Evolutionary conservation across 1,284 basidiomycete genomes (phyloP).

Genomic region (Pyrrhoderma noxium): DNA sequence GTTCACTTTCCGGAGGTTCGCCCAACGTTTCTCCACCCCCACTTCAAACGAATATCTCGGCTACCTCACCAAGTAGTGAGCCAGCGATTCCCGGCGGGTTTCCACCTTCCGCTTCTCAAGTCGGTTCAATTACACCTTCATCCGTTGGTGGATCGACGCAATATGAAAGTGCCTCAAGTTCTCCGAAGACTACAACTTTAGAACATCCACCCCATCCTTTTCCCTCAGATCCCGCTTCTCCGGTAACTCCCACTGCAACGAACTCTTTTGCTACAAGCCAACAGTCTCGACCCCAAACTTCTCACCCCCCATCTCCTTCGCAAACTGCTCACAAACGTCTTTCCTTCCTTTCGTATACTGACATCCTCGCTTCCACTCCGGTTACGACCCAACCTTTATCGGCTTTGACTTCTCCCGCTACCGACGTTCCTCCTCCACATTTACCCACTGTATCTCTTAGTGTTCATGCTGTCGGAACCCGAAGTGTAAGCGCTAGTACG

Average conservation of each 20-base stretch:
- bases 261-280: constrained; percentile 14
- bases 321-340: constrained; percentile 53
- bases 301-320: constrained; percentile 51
- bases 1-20: constrained; percentile 1
- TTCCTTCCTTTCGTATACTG: constrained; percentile 81
- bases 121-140: constrained; percentile 17
- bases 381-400: constrained; percentile 62
- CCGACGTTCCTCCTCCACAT: constrained; percentile 56
- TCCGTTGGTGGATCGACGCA: constrained; percentile 21
- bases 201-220: constrained; percentile 23
- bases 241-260: constrained; percentile 9
- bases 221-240: constrained; percentile 13
- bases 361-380: constrained; percentile 73
- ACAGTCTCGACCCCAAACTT: constrained; percentile 22
- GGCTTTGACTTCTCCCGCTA: constrained; percentile 56
- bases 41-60: constrained; percentile 6
- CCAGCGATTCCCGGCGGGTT: constrained; percentile 6
- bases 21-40: constrained; percentile 9
- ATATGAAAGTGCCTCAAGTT: constrained; percentile 19
- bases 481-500: constrained; percentile 1
- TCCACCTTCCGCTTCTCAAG: background rate
- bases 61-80: background rate
- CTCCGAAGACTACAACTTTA: constrained; percentile 21
- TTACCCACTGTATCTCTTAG: constrained; percentile 47
- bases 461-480: constrained; percentile 11